phyloP scores from a whole-genome alignment of 768 basidiomycete genomes.

The Termitomyces sp. region DNA sequence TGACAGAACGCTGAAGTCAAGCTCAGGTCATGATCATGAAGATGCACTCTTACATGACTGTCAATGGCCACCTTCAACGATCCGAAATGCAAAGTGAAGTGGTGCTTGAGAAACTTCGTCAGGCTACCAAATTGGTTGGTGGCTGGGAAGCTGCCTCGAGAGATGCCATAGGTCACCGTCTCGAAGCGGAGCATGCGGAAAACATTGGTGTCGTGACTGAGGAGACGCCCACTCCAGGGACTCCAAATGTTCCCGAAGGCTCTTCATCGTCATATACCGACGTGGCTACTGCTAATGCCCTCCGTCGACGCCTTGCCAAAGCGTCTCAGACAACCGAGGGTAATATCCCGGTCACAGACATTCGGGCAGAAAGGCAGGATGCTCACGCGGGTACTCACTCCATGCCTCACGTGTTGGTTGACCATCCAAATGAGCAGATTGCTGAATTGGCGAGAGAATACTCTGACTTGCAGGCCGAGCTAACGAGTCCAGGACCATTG shows the following conservation, averaged over 20 bases:
- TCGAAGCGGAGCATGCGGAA: conserved; percentile 28
- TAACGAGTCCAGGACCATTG: conserved; percentile 64
- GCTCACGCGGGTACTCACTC: conserved; percentile 6
- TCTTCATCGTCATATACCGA: conserved; percentile 49
- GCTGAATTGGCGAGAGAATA: conserved; percentile 69
- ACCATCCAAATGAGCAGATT: conserved; percentile 64
- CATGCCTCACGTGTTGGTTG: conserved; percentile 41
- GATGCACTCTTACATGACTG: conserved; percentile 89
- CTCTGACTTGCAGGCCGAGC: conserved; percentile 68
- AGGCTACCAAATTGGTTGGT: conserved; percentile 44
- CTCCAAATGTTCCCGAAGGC: conserved; percentile 39
- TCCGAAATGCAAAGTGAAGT: conserved; percentile 40
- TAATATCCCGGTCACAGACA: conserved; percentile 10
- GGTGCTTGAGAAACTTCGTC: conserved; percentile 38
- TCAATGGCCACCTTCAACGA: conserved; percentile 77
- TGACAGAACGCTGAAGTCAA: not conserved
- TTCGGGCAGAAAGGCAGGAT: conserved; percentile 6
- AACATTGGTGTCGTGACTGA: conserved; percentile 14
- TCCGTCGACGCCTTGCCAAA: conserved; percentile 52
- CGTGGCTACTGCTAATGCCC: conserved; percentile 39
- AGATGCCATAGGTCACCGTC: conserved; percentile 40
- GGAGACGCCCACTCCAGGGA: conserved; percentile 28
- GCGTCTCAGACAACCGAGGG: conserved; percentile 25
- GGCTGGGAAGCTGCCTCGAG: conserved; percentile 61
- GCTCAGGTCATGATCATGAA: conserved; percentile 83